Evolutionary conservation across 352 stramenopile species (phyloP), one percentile per base, ranked within the genome.

Genomic region (Phytophthora constricta): DNA sequence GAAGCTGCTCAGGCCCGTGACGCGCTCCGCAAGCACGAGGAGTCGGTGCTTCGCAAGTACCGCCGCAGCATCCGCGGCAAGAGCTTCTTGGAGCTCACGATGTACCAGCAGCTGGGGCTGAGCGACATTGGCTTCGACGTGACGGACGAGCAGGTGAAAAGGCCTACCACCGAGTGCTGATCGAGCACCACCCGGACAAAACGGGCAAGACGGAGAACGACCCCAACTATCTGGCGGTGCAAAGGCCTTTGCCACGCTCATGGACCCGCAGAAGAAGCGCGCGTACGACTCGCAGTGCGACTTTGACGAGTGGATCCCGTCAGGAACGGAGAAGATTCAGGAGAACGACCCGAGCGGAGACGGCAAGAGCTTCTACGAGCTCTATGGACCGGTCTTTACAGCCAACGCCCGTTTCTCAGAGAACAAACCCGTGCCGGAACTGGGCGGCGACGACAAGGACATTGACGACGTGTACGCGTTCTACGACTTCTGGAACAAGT

Each of bases 401-500:
- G 83, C 80, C 42, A 92, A 95, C 65, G 89, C 87, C 14, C 79
- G 82, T 13, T 96, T 93, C 68, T 97, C 88, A 41, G 89, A 86
- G 65, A 90, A 84, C 16, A 90, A 87, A 62, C 83, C 91, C 1
- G 89, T 94, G 41, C 88, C 90, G 4, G 31, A 33, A 43, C 76
- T 97, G 20, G 89, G 90, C 42, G 77, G 77, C 25, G 80, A 96
- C 62, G 58, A 72, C 34, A 68, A 64, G 25, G 56, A 84, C 17
- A 82, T 97, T 20, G 87, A 92, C 34, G 69, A 76, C 17, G 87
- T 95, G 2, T 89, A 90, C 57, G 64, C 74, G 5, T 92, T 96
- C 67, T 97, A 96, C 77, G 87, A 97, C 74, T 97, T 97, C 73
- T 97, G 89, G 84, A 77, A 86, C 82, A 95, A 94, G 68, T 92